Base-by-base conservation (phyloP, 345 rosid species). In the Nephelium lappaceum region DNA sequence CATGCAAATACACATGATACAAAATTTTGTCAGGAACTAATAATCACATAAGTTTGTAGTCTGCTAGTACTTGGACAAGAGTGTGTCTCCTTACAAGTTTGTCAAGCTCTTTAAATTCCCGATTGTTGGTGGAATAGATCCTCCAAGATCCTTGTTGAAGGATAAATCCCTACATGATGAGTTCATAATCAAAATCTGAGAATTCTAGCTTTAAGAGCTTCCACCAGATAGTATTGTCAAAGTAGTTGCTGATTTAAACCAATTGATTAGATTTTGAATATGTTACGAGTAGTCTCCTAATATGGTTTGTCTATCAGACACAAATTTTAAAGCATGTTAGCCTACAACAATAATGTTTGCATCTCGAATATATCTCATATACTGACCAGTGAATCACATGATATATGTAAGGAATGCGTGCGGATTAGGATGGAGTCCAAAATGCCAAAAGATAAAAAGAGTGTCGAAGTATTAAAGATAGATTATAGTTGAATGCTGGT, bases 141-240 rank as follows among this genome's bases (percentile, higher is more conserved):
- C 99, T 9, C 25, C 67, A 53, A 96, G 81, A 55, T 68, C 85
- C 68, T 73, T 36, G 85, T 93, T 96, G 85, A 75, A 89, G 6
- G 98, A 93, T 76, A 96, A 85, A 86, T 94, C 99, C 90, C 99
- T 96, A 71, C 12, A 86, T 8, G 49, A 58, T 70, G 23, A 67
- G 55, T 70, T 42, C 23, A 66, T 39, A 25, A 81, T 70, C 80
- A 81, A 79, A 57, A 66, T 0, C 55, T 16, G 55, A 14, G 68
- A 79, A 71, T n/a, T 64, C 19, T 70, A 38, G 47, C 27, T 15
- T 2, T 31, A 31, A 31, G 36, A 31, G 3, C 36, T n/a, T n/a
- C n/a, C n/a, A n/a, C n/a, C n/a, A n/a, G n/a, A n/a, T n/a, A n/a
- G n/a, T n/a, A n/a, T n/a, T 31, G 36, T 31, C 36, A 31, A 31